phyloP scores from a whole-genome alignment of 179 eudicot species.

The Beta lomatogona region DNA sequence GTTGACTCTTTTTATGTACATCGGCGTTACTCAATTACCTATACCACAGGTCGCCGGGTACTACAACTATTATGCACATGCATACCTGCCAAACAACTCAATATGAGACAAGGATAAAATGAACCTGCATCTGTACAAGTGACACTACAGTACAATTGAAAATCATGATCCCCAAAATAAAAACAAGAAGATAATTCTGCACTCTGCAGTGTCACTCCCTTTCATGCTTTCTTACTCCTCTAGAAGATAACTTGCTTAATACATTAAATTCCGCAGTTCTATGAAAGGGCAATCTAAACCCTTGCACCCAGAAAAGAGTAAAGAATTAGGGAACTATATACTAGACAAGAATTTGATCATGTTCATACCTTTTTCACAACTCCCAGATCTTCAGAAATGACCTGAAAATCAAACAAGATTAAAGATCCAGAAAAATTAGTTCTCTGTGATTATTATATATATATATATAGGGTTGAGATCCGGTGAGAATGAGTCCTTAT shows the following conservation, averaged over 20 bases:
- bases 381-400: conserved; percentile 81
- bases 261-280: neutral
- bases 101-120: neutral
- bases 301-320: neutral
- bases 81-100: neutral
- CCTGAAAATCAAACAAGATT: conserved; percentile 51
- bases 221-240: neutral
- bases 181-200: neutral
- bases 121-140: neutral
- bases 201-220: neutral
- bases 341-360: neutral
- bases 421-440: neutral
- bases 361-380: conserved; percentile 80
- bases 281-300: neutral
- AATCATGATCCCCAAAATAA: neutral
- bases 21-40: neutral
- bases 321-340: neutral
- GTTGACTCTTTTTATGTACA: neutral
- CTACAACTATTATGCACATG: neutral
- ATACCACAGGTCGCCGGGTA: neutral
- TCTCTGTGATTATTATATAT: neutral
- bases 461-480: too few species aligned
- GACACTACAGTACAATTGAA: neutral
- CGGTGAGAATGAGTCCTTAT: too few species aligned
- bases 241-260: neutral